A percentile compares a stretch with the other conserved stretches of the same genome.
phyloP scores from a whole-genome alignment of 306 rosid species.

The Sesbania bispinosa region DNA sequence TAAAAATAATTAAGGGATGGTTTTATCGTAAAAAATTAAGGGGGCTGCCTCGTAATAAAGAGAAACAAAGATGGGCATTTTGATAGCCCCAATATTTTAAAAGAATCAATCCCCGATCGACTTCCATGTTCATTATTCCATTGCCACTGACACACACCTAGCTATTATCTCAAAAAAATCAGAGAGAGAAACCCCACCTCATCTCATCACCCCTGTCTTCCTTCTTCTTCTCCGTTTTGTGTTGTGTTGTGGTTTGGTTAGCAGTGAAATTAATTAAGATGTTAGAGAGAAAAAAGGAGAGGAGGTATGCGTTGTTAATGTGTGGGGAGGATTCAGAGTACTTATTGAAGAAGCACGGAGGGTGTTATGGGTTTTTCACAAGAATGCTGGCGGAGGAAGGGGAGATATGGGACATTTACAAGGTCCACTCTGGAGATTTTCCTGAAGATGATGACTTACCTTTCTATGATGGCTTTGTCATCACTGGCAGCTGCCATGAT shows the following conservation, averaged over 20 bases:
- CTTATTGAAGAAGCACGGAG: constrained; percentile 67
- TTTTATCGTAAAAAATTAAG: neutral
- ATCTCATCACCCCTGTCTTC: too few relatives aligned
- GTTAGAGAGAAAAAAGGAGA: constrained; percentile 4
- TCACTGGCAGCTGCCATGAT: constrained; percentile 83
- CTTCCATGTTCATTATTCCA: neutral
- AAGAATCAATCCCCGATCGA: neutral
- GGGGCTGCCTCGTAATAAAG: constrained; percentile 22
- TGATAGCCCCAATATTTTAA: neutral
- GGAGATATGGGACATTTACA: constrained; percentile 68
- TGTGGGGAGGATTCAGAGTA: constrained; percentile 93
- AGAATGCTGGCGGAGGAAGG: constrained; percentile 73
- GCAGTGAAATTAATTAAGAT: neutral
- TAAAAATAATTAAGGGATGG: neutral
- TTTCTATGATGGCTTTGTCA: constrained; percentile 63
- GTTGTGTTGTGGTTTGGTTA: too few relatives aligned
- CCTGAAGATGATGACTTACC: constrained; percentile 43
- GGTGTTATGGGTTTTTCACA: constrained; percentile 67
- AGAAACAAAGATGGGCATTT: neutral
- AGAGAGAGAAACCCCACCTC: too few relatives aligned
- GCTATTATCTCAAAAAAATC: too few relatives aligned
- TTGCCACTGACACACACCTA: too few relatives aligned
- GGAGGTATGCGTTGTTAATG: constrained; percentile 54
- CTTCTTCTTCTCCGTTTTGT: too few relatives aligned
- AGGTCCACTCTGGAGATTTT: constrained; percentile 54